These are phyloP conservation scores for Termitomyces sp. DNA, from an alignment of 1,284 basidiomycete genomes.

Conservation along the genomic window DNA sequence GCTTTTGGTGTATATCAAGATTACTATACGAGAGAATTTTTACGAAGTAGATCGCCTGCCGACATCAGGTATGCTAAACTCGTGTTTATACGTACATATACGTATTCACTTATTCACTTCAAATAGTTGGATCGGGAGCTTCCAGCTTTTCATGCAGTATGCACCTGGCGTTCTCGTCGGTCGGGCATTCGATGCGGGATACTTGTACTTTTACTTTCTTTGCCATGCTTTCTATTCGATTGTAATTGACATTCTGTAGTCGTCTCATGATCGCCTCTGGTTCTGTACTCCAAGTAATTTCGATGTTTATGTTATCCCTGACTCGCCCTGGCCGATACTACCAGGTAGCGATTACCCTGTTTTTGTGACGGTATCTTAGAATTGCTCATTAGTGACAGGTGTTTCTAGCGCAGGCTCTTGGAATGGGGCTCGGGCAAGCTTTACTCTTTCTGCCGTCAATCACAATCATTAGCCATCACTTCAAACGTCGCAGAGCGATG, in stretches of 20 bases:
- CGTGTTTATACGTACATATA: background rate
- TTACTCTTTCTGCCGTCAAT: constrained; percentile 49
- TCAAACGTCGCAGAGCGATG: constrained; percentile 38
- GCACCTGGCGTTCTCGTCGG: constrained; percentile 35
- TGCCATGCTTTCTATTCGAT: constrained; percentile 4
- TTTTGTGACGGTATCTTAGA: background rate
- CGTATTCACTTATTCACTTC: background rate
- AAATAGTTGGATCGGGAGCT: constrained; percentile 40
- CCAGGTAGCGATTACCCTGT: constrained; percentile 25
- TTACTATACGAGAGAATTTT: constrained; percentile 42
- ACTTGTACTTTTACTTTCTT: constrained; percentile 30
- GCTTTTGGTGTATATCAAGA: constrained; percentile 42
- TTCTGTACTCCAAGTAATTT: constrained; percentile 31
- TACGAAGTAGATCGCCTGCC: constrained; percentile 37
- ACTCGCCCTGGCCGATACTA: constrained; percentile 31
- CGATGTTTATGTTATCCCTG: constrained; percentile 39
- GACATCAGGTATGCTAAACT: constrained; percentile 35
- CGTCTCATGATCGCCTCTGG: constrained; percentile 33
- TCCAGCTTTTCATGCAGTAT: constrained; percentile 39
- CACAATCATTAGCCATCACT: constrained; percentile 44
- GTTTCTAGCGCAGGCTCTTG: constrained; percentile 47
- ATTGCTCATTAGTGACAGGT: constrained; percentile 27
- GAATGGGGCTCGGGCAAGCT: constrained; percentile 46
- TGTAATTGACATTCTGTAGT: constrained; percentile 18
- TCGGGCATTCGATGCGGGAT: constrained; percentile 38